Base-by-base conservation (phyloP, 176 grass and related monocot species). In the Ampelocalamus luodianensis region DNA sequence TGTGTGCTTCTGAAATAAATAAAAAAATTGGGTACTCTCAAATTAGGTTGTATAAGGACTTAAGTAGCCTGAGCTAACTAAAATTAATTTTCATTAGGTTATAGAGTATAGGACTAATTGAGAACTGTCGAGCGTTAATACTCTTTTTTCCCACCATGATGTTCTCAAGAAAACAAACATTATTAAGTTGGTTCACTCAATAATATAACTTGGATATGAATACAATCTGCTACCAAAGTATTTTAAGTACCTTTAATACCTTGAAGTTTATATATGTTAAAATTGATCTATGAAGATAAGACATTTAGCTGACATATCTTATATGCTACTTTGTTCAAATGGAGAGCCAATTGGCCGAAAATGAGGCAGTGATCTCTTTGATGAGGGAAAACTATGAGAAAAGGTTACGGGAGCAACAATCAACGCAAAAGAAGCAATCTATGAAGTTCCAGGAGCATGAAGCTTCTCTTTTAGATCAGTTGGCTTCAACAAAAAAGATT, bases 381-480 rank as follows among this genome's bases (percentile, higher is more conserved):
- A 79, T 94, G 87, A 92, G 84, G 82, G 83, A 92, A 59, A 96
- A 84, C 46, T 99, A 88, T 58, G 93, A 96, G 72, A 90, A 86
- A 79, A 92, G 79, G 46, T 78, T 99, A 73, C 24, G 69, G 32
- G 91, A 74, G 56, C 92, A 91, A 77, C 90, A 96, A 68, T 84
- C 93, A 55, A 72, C 88, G 74, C 86, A 83, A 72, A 94, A 82
- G 80, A 96, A 86, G 14, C 84, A 88, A 90, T 81, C 84, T 17
- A 78, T 83, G 34, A 96, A 94, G 45, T 91, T 94, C 78, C 86
- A 88, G 84, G 84, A 96, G 74, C 84, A 88, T 60, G 88, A 96
- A 92, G 61, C 78, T 81, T 92, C 86, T 79, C 88, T 94, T 27
- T 81, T 82, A 80, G 90, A 85, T 83, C 83, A 91, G 71, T 76